Evolutionary conservation across 2,329 filamentous ascomycete genomes (phyloP), one percentile per base, ranked within the genome.

Genomic region (Claviceps sp.): DNA sequence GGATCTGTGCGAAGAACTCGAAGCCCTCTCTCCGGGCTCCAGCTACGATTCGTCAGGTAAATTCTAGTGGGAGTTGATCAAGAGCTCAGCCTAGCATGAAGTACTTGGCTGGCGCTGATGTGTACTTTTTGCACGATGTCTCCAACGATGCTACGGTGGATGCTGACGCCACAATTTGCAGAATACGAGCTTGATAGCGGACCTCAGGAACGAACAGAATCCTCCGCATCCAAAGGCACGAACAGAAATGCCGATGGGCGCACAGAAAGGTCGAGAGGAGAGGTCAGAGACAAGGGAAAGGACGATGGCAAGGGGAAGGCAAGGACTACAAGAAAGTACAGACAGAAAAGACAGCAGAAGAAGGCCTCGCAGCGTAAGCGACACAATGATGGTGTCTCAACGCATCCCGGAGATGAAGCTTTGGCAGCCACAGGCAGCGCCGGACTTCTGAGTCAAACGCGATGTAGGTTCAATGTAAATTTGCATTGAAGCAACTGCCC

Each of bases 1-100:
- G 14, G 42, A 22, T 22, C 26, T 52, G 17, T 38, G 37, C 3
- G 26, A 40, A 20, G 20, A 43, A n/a, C 7, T 50, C 16, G 42
- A 47, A 11, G 39, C 37, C 29, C 47, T 52, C 17, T 49, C 51
- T 37, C 51, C 51, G 13, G 43, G n/a, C 36, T 49, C 47, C 36
- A 46, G 43, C 47, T 47, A 46, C n/a, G 47, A 47, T 23, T 14
- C 22, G 16, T 47, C 45, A 47, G 51, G 51, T 52, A 7, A 52
- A 43, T 50, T 8, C 16, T 39, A 14, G n/a, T 17, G 22, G 5
- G 2, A n/a, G 7, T 17, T 40, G 5, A 40, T 14, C 36, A 23
- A 22, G 7, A 40, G 14, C 20, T 23, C 36, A 39, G 23, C 13
- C 14, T 39, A 7, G 2, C 14, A 17, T 7, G 9, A 34, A 17